These are phyloP conservation scores for Ganoderma sinense DNA, from an alignment of 1,284 basidiomycete species.

Conservation along the genomic window DNA sequence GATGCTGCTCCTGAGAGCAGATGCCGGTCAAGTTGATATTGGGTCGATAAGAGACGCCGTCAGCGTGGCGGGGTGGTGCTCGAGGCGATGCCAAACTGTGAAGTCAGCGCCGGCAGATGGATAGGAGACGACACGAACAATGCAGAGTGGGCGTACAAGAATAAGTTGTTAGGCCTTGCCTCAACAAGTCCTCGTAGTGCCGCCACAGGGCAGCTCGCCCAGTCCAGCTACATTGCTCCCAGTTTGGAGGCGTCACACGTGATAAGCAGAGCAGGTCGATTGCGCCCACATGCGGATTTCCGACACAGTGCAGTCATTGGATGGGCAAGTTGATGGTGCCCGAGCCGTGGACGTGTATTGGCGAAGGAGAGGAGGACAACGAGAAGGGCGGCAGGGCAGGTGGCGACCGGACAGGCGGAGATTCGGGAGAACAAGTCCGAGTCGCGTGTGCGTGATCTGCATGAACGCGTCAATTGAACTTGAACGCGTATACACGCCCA, in stretches of 20 bases:
- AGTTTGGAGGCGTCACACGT: not conserved
- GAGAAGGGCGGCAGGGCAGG: not conserved
- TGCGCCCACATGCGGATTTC: not conserved
- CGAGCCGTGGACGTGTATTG: not conserved
- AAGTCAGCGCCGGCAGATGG: not conserved
- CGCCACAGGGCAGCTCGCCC: not conserved
- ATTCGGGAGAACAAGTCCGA: not conserved
- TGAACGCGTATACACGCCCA: slow-evolving; percentile 31
- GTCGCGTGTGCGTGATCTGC: slow-evolving; percentile 26
- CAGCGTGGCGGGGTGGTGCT: not conserved
- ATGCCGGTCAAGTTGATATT: not conserved
- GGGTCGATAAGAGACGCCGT: slow-evolving; percentile 2
- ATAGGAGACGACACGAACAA: not conserved
- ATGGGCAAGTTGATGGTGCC: too few relatives aligned
- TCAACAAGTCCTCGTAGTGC: not conserved
- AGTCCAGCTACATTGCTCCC: not conserved
- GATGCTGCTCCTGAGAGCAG: not conserved
- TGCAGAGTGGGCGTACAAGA: not conserved
- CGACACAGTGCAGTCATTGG: not conserved
- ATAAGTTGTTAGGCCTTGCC: not conserved
- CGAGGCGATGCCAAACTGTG: slow-evolving; percentile 3
- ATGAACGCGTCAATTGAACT: slow-evolving; percentile 26
- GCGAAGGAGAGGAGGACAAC: not conserved
- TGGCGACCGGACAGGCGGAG: not conserved
- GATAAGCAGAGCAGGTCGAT: not conserved